Evolutionary conservation across 441 rosid genomes (phyloP), one percentile per base, ranked within the genome.

Genomic region (Populus hybrid): DNA sequence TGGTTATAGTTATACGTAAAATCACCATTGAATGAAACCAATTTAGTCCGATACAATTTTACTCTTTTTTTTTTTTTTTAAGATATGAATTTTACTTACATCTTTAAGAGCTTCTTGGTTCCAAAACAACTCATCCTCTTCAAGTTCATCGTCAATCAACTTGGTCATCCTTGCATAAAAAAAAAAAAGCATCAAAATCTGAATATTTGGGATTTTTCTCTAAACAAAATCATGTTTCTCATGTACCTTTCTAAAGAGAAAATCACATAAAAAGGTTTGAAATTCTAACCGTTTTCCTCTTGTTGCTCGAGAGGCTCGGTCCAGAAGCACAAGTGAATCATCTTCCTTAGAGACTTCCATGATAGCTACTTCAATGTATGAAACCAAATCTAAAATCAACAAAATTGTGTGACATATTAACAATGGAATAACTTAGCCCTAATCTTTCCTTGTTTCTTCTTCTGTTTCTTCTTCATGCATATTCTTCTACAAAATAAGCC

Each of bases 101-200:
- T 95, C 98, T 88, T 89, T 91, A 26, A 96, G 98, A 80, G 97
- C 98, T 36, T 94, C 98, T 82, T 96, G 99, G 80, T 87, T 94
- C 99, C 99, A 96, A 81, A 96, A 96, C 83, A 76, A 65, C 76
- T 96, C 98, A 66, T 96, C 99, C 71, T 94, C 95, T 85, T 94
- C 97, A 36, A 79, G 40, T 83, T 96, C 99, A 6, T 94, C 98
- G 74, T 93, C 96, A 36, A 96, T 91, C 88, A 96, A 77, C 86
- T 88, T 96, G 66, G 84, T 92, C 96, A 96, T 94, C 83, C 99
- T 94, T 80, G 18, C 35, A 28, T 32, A 71, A 73, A 63, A 40
- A 74, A 8, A 8, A 74, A 10, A 4, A 65, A 32, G n/a, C 28
- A 30, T 6, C 30, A 65, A 64, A 61, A 20, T 46, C n/a, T 14